Evolutionary conservation across 202 grass and related monocot genomes (phyloP), one percentile per base, ranked within the genome.

Genomic region (Musa balbisiana): DNA sequence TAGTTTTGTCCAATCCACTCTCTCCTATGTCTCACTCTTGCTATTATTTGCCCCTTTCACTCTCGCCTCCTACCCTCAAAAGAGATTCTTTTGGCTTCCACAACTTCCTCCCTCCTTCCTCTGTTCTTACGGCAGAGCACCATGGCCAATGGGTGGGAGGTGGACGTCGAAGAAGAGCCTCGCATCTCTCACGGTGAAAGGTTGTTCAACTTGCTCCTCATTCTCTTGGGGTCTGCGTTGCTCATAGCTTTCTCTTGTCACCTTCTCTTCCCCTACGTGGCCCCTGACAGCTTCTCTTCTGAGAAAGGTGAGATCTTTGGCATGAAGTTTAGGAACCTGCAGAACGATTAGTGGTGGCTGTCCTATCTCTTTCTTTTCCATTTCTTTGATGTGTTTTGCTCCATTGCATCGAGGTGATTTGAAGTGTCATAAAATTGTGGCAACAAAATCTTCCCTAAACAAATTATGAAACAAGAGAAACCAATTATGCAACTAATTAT

Each of bases 221-320:
- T 49, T 11, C 24, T 74, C 25, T 74, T 74, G 53, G 53, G 72
- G 10, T 27, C 72, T 10, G 72, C 72, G 24, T 3, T 74, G 14
- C 72, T 74, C 53, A 0, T 74, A 14, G 72, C 26, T 43, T 11
- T 58, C 72, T 50, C 53, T 8, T 43, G 16, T n/a, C 67, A 21
- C 9, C 17, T 51, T n/a, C 12, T 43, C 26, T 17, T 67, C 27
- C 65, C 65, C 20, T 11, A 6, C 65, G 16, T 20, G 27, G 17
- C 64, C 67, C 14, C 16, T 16, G 16, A 1, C 67, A 9, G 8
- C 43, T 9, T 16, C 43, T 49, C 43, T 51, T 15, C 33, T 52
- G 10, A 19, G 10, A n/a, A 70, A 51, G 49, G 67, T 70, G 67
- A 70, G 50, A 43, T 43, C 33, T 70, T 51, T 51, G 29, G 20